phyloP scores from a whole-genome alignment of 257 asterid species.

The Ligustrum vulgare region DNA sequence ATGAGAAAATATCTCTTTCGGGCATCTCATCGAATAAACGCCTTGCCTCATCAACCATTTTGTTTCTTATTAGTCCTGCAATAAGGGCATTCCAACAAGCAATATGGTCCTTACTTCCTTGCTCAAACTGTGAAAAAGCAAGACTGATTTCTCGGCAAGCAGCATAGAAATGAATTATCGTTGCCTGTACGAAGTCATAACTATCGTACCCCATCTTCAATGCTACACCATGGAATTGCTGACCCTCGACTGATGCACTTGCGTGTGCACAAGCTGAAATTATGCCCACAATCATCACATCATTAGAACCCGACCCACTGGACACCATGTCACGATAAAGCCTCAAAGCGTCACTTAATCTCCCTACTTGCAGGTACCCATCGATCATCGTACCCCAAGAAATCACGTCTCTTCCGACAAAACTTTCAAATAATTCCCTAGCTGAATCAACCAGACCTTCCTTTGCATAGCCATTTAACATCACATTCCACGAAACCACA shows the following conservation, averaged over 20 bases:
- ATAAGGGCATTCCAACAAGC: conserved; percentile 88
- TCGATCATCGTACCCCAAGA: conserved; percentile 92
- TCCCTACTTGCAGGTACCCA: conserved; percentile 62
- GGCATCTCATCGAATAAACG: conserved; percentile 66
- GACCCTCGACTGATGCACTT: conserved; percentile 53
- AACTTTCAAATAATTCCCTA: conserved; percentile 57
- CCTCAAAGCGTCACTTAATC: conserved; percentile 57
- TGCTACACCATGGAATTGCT: conserved; percentile 63
- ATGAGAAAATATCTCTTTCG: conserved; percentile 77
- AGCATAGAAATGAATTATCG: conserved; percentile 73
- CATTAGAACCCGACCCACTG: conserved; percentile 60
- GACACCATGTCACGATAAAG: conserved; percentile 59
- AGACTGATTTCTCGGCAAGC: conserved; percentile 48
- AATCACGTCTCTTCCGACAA: conserved; percentile 65
- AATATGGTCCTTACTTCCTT: conserved; percentile 64
- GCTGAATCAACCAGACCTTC: conserved; percentile 54
- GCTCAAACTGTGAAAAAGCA: conserved; percentile 70
- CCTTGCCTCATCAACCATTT: conserved; percentile 60
- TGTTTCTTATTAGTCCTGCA: conserved; percentile 64
- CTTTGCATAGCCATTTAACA: conserved; percentile 85
- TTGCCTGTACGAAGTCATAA: conserved; percentile 66
- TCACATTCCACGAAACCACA: conserved; percentile 83
- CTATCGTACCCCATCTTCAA: conserved; percentile 52
- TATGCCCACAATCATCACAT: conserved; percentile 79
- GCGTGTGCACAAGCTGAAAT: conserved; percentile 66